Percentiles rank a stretch among this genome's conserved stretches.
Evolutionary conservation across 2,329 filamentous ascomycete genomes (phyloP).

Genomic region (Paecilomyces fulvus): DNA sequence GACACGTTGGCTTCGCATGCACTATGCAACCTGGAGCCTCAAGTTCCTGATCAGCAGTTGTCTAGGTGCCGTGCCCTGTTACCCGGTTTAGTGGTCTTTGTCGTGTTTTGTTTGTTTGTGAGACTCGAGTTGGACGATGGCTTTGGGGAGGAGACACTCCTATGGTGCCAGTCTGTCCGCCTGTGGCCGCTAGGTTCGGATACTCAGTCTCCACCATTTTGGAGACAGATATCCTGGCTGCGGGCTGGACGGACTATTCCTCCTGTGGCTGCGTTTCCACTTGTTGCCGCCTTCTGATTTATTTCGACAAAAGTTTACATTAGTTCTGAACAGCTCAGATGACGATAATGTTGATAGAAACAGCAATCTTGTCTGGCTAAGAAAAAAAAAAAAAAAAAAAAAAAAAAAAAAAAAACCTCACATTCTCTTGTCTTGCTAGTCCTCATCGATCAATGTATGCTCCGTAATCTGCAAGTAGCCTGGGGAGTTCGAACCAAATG

Average conservation of each 20-base stretch:
- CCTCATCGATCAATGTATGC: neutral
- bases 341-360: neutral
- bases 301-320: neutral
- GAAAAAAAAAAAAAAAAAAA: neutral
- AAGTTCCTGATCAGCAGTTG: too few species aligned
- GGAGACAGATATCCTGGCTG: neutral
- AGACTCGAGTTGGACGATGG: neutral
- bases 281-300: neutral
- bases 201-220: neutral
- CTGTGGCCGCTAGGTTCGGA: neutral
- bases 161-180: neutral
- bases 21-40: too few species aligned
- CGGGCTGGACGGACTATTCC: neutral
- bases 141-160: neutral
- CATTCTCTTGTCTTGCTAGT: neutral
- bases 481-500: too few species aligned
- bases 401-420: neutral
- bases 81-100: too few species aligned
- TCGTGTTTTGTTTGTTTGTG: neutral
- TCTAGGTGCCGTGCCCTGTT: too few species aligned
- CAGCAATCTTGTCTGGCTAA: neutral
- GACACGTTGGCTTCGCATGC: too few species aligned
- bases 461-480: neutral
- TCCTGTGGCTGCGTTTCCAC: neutral
- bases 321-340: neutral